Conservation (phyloP, 2,329 filamentous ascomycete species). For the Botrytis tulipae region DNA sequence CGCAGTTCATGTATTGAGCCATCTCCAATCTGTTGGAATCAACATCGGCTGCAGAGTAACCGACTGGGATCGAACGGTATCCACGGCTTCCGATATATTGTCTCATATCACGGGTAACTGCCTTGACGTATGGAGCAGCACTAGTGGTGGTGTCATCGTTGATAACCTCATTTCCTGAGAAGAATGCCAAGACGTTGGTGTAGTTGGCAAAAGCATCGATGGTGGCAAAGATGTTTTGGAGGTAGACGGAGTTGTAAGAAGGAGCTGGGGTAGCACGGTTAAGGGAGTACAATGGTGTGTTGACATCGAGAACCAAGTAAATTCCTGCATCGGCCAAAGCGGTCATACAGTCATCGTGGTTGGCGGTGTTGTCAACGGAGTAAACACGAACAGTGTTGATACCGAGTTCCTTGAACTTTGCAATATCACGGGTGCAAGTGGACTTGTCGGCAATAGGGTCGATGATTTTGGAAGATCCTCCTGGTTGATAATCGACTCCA, state of each 20-base stretch:
- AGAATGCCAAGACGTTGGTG: slow-evolving; percentile 64
- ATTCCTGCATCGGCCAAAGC: slow-evolving; percentile 66
- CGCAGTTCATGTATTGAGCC: slow-evolving; percentile 73
- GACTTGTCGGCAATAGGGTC: slow-evolving; percentile 62
- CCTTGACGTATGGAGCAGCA: slow-evolving; percentile 57
- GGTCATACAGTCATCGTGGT: slow-evolving; percentile 69
- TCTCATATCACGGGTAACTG: slow-evolving; percentile 57
- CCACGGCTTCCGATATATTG: slow-evolving; percentile 50
- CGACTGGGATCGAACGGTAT: slow-evolving; percentile 53
- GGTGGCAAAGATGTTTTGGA: slow-evolving; percentile 70
- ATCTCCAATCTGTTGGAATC: slow-evolving; percentile 66
- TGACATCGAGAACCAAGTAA: slow-evolving; percentile 71
- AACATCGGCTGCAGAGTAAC: slow-evolving; percentile 65
- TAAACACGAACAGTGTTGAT: slow-evolving; percentile 73
- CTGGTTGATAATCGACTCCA: slow-evolving; percentile 61
- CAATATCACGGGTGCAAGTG: slow-evolving; percentile 63
- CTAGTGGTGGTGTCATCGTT: slow-evolving; percentile 51
- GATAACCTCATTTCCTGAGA: slow-evolving; percentile 60
- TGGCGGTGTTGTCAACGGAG: slow-evolving; percentile 66
- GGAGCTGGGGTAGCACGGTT: slow-evolving; percentile 57
- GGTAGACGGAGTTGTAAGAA: slow-evolving; percentile 69
- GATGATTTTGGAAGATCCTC: slow-evolving; percentile 57
- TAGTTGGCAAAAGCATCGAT: slow-evolving; percentile 67
- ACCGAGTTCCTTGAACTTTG: slow-evolving; percentile 65
- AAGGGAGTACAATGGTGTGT: slow-evolving; percentile 70